These are phyloP conservation scores for Pascua guehoae DNA, from an alignment of 1,284 basidiomycete genomes.

Conservation along the genomic window DNA sequence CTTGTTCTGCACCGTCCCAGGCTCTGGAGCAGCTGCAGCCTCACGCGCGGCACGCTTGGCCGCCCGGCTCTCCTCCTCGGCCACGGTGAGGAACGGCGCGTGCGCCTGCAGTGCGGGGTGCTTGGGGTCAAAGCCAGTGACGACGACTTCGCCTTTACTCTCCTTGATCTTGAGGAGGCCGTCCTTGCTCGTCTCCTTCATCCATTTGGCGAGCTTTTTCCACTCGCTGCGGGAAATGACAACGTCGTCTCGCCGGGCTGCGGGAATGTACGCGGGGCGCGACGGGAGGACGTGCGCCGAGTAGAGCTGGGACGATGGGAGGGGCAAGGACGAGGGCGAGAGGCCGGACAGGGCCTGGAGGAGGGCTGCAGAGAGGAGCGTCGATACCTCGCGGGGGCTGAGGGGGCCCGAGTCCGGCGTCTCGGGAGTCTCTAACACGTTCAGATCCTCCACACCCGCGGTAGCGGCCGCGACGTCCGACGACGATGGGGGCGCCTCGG, in stretches of 20 bases:
- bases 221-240: slow-evolving; percentile 52
- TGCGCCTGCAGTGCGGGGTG: slow-evolving; percentile 62
- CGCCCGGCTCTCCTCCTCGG: slow-evolving; percentile 56
- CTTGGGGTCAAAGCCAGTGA: slow-evolving; percentile 57
- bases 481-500: background rate
- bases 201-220: slow-evolving; percentile 75
- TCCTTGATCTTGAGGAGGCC: slow-evolving; percentile 70
- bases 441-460: slow-evolving; percentile 45
- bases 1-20: slow-evolving; percentile 25
- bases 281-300: slow-evolving; percentile 70
- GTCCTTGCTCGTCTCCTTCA: slow-evolving; percentile 70
- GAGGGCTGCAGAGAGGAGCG: slow-evolving; percentile 63
- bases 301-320: slow-evolving; percentile 71
- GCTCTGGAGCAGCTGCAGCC: slow-evolving; percentile 51
- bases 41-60: slow-evolving; percentile 45
- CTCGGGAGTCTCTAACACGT: background rate
- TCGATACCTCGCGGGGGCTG: slow-evolving; percentile 51
- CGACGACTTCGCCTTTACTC: slow-evolving; percentile 56
- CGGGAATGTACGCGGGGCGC: slow-evolving; percentile 61
- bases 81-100: slow-evolving; percentile 58
- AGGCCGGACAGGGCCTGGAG: slow-evolving; percentile 59
- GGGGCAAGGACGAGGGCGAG: slow-evolving; percentile 62
- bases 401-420: slow-evolving; percentile 36
- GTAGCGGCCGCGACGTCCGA: slow-evolving; percentile 56
- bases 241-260: slow-evolving; percentile 62